Conservation (phyloP, 2,329 filamentous ascomycete species). For the Didymellaceae sp. region DNA sequence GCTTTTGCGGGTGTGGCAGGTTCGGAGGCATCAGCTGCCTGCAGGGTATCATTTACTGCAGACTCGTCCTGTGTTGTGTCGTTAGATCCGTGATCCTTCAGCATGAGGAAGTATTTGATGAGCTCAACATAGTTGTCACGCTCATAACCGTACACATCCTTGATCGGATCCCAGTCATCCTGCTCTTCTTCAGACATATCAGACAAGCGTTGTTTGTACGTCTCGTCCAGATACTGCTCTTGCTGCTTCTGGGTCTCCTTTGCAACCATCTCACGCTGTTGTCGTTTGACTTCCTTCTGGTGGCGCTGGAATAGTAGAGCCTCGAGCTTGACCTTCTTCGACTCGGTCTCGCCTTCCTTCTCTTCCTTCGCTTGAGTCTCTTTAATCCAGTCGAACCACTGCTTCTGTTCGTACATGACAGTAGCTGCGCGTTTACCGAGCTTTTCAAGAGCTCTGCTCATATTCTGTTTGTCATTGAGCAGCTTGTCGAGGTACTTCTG, state of each 20-base stretch:
- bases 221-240: slow-evolving; percentile 54
- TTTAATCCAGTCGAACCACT: slow-evolving; percentile 59
- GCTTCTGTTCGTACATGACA: slow-evolving; percentile 55
- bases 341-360: slow-evolving; percentile 54
- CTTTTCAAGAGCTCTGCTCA: slow-evolving; percentile 51
- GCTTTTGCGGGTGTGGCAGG: slow-evolving; percentile 19
- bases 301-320: slow-evolving; percentile 57
- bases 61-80: slow-evolving; percentile 1
- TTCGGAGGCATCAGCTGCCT: not conserved
- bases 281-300: slow-evolving; percentile 53
- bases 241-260: slow-evolving; percentile 54
- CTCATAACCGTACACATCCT: slow-evolving; percentile 56
- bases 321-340: slow-evolving; percentile 58
- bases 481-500: slow-evolving; percentile 51
- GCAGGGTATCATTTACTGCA: not conserved
- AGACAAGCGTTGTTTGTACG: slow-evolving; percentile 51
- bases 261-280: slow-evolving; percentile 47
- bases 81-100: slow-evolving; percentile 31
- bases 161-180: slow-evolving; percentile 57
- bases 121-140: slow-evolving; percentile 54
- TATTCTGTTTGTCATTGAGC: slow-evolving; percentile 47
- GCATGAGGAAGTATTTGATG: slow-evolving; percentile 56
- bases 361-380: slow-evolving; percentile 56
- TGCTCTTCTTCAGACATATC: slow-evolving; percentile 48
- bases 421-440: slow-evolving; percentile 53